Base-by-base conservation (phyloP, 192 early-diverging fungal species). In the Entomortierella chlamydospora region DNA sequence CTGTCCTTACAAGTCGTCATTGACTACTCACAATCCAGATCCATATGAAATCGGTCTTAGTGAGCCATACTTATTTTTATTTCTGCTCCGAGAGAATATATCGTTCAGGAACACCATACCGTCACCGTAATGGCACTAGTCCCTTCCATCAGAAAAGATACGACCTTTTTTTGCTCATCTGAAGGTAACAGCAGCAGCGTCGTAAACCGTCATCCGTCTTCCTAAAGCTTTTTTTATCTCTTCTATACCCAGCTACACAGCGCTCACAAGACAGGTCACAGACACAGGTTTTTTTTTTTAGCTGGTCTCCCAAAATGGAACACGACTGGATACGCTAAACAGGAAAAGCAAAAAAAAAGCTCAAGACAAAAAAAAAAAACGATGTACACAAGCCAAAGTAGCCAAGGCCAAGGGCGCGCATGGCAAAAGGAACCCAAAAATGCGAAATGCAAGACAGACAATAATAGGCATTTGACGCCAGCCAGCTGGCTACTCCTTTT, bases 101-200 rank as follows among this genome's bases (percentile, higher is more conserved):
- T 29, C 42, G 53, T 20, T 34, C 10, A 30, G 22, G 79, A 41
- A 37, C 29, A 73, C 47, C 26, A 51, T 26, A 10, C 34, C 34
- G 10, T 37, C 10, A 10, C 34, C 10, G 10, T 37, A 37, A 7
- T 4, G 34, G 34, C 10, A 37, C 34, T 37, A 37, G 34, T 37
- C 34, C 34, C 34, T 37, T 37, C 34, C 4, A n/a, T n/a, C n/a
- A 37, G 10, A 37, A 37, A 10, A 37, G 34, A 37, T 4, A 37
- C 10, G 34, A 10, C n/a, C n/a, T n/a, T n/a, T n/a, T 37, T 7
- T 37, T 37, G 34, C 34, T 37, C 34, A 37, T 37, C 34, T 10
- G 10, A 10, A 10, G 10, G 4, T 7, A 37, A 37, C 34, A 37
- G 10, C 34, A n/a, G 34, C 4, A 37, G 10, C 10, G 34, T 10